Base-by-base conservation (phyloP, 2,329 filamentous ascomycete genomes). In the Exophiala sp. region DNA sequence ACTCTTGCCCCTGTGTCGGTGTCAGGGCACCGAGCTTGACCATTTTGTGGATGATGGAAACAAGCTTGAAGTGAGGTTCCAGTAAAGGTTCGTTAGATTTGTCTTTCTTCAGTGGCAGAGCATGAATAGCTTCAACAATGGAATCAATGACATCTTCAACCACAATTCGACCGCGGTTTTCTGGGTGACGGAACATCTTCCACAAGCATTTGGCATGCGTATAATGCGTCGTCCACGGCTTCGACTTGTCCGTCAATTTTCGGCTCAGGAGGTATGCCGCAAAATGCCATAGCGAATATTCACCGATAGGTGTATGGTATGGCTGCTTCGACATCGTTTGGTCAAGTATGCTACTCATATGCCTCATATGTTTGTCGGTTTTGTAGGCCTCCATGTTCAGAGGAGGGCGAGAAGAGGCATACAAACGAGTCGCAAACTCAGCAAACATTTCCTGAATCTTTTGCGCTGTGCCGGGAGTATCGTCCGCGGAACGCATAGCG, bases 51-150 rank as follows among this genome's bases (percentile, higher is more conserved):
- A 91, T 73, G 18, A 94, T 76, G 2, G 88, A 87, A 34, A 94
- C 81, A 16, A 96, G 85, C 72, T 95, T 96, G 76, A 95, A 96
- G 67, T 96, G 91, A 3, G 91, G 91, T 68, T 96, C 91, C 12
- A 96, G 79, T 20, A 95, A 85, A 0, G 89, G 90, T 57, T 96
- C 90, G 35, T 73, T 70, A 16, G 81, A 77, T 12, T 75, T 78
- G 62, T 87, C 81, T 62, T 77, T 78, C 55, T 81, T 80, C 1
- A 29, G 24, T 29, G 85, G 85, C 20, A 86, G 70, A 7, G 76
- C 75, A 50, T 84, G 77, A 52, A 88, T 82, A 2, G 86, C 80
- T 57, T 78, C 77, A 11, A 78, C 70, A 52, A 86, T 76, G 8
- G 79, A 74, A 49, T 81, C 75, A 2, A 88, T 66, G 7, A 87